Evolutionary conservation across 768 basidiomycete genomes (phyloP).

Genomic region (Hypsizygus marmoreus): DNA sequence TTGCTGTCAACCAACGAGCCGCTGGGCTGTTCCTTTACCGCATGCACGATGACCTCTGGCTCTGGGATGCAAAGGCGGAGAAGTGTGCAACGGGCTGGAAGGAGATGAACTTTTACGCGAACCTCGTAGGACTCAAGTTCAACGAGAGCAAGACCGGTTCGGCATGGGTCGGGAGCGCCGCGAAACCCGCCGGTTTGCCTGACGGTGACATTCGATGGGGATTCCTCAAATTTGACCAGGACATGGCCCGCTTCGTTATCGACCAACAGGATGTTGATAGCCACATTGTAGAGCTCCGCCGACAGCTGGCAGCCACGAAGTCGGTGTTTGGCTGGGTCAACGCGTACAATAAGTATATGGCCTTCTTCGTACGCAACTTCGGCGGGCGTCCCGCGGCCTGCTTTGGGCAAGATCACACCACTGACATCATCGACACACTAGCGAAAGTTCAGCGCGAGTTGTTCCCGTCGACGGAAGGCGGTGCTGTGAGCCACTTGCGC

Average conservation of each 20-base stretch:
- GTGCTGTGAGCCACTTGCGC: constrained; percentile 25
- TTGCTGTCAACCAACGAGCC: constrained; percentile 45
- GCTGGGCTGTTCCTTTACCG: constrained; percentile 43
- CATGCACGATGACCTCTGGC: constrained; percentile 50
- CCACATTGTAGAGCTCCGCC: constrained; percentile 32
- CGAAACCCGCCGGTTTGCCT: constrained; percentile 14
- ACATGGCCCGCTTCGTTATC: constrained; percentile 25
- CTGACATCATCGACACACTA: constrained; percentile 29
- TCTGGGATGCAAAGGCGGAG: constrained; percentile 35
- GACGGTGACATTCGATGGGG: constrained; percentile 22
- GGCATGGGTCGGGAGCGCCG: constrained; percentile 30
- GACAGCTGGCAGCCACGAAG: constrained; percentile 30
- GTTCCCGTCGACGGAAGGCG: constrained; percentile 23
- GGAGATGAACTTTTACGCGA: constrained; percentile 43
- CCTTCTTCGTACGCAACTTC: constrained; percentile 33
- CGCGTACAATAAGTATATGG: constrained; percentile 34
- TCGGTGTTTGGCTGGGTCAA: constrained; percentile 37
- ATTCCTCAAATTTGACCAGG: constrained; percentile 25
- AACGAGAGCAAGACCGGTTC: constrained; percentile 45
- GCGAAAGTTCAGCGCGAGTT: constrained; percentile 29
- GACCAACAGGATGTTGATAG: constrained; percentile 29
- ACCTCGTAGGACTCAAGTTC: constrained; percentile 41
- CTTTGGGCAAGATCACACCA: constrained; percentile 25
- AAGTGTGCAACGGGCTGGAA: constrained; percentile 40
- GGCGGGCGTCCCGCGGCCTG: constrained; percentile 29